These are phyloP conservation scores for Oryza australiensis DNA, from an alignment of 176 grass and related monocot species.

Conservation along the genomic window DNA sequence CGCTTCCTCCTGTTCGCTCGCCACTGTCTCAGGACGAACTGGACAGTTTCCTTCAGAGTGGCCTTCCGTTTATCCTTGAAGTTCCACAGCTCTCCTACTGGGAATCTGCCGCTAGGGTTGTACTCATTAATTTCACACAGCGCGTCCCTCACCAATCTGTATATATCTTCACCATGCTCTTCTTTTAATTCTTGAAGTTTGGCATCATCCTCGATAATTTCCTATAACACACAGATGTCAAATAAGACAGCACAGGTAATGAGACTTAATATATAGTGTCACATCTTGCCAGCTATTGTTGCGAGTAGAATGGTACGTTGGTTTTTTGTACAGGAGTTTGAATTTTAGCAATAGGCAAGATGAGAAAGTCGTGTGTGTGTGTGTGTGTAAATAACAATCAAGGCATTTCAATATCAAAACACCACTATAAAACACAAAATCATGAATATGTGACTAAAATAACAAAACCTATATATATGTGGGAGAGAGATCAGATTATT, in stretches of 20 bases:
- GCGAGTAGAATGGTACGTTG: neutral
- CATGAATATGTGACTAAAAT: neutral
- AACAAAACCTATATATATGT: neutral
- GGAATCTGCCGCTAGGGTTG: constrained; percentile 43
- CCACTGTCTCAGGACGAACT: constrained; percentile 51
- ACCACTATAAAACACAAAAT: neutral
- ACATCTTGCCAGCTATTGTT: neutral
- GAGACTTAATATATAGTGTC: neutral
- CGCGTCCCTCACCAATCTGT: constrained; percentile 53
- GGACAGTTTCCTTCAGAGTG: constrained; percentile 53
- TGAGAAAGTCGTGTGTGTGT: neutral
- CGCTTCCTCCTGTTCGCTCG: constrained; percentile 49
- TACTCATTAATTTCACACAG: constrained; percentile 67
- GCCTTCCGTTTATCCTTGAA: constrained; percentile 47
- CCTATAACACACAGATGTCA: constrained; percentile 34
- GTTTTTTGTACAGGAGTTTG: neutral
- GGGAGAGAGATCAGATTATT: neutral
- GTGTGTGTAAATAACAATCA: neutral
- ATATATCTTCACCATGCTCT: constrained; percentile 61
- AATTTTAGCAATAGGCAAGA: neutral
- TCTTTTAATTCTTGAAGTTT: constrained; percentile 60
- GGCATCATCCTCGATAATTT: constrained; percentile 60
- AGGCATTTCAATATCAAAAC: neutral
- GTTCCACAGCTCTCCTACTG: constrained; percentile 63
- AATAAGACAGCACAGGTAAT: neutral